Evolutionary conservation across 2,329 filamentous ascomycete genomes (phyloP).

Genomic region (Ceratocystis alfenasii): DNA sequence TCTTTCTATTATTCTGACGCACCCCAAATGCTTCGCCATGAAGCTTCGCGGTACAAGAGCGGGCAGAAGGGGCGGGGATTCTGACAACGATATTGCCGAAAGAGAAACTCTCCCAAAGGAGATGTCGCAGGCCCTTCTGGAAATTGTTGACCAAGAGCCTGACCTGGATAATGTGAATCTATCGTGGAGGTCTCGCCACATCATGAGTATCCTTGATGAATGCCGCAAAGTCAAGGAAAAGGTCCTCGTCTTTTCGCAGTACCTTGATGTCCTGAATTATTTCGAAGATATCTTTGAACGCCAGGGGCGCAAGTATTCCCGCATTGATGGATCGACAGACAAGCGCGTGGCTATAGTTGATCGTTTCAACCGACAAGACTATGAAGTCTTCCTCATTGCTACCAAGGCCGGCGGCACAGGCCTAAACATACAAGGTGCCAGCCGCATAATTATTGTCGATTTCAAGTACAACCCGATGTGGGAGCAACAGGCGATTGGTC

Average conservation of each 20-base stretch:
- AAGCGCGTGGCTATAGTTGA: constrained; percentile 53
- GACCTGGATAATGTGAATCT: constrained; percentile 17
- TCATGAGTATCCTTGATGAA: constrained; percentile 52
- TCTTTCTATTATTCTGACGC: constrained; percentile 41
- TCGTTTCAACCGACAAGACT: constrained; percentile 49
- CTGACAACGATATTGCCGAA: background rate
- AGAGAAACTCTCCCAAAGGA: constrained; percentile 16
- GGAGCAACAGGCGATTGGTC: constrained; percentile 78
- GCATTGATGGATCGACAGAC: constrained; percentile 56
- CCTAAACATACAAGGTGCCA: constrained; percentile 72
- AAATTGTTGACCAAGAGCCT: constrained; percentile 15
- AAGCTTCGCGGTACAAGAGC: constrained; percentile 25
- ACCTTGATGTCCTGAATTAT: constrained; percentile 56
- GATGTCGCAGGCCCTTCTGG: constrained; percentile 5
- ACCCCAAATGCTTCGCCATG: constrained; percentile 38
- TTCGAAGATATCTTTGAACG: constrained; percentile 45
- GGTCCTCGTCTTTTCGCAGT: constrained; percentile 69
- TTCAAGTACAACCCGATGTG: constrained; percentile 67
- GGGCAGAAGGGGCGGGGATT: constrained; percentile 12
- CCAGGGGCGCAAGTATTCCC: constrained; percentile 38
- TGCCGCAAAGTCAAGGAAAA: constrained; percentile 55
- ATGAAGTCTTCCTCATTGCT: constrained; percentile 65
- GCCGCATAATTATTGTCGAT: constrained; percentile 77
- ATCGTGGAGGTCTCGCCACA: constrained; percentile 37
- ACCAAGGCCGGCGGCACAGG: constrained; percentile 73